Evolutionary conservation across 2,329 filamentous ascomycete species (phyloP), one percentile per base, ranked within the genome.

Genomic region (Curvularia sp.): DNA sequence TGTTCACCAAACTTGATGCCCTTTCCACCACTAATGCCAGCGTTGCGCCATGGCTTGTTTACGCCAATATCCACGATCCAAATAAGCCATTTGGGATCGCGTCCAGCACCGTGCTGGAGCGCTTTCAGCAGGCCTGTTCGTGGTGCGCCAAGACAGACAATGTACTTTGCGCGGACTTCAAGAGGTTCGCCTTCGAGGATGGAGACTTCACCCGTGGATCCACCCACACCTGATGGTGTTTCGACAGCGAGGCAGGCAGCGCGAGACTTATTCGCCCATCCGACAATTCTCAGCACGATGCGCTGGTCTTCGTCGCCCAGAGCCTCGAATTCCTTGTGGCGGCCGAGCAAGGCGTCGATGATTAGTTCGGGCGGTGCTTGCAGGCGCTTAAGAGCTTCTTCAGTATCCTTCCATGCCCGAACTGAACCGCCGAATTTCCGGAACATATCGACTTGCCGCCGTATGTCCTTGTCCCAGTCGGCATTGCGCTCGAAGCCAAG

Each of bases 261-360:
- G 64, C 93, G 91, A 73, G 89, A 91, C 63, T 93, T 89, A 73
- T 97, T 98, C 2, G 92, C 90, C 93, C 93, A 98, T 62, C 93
- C 90, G 70, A 97, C 95, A 71, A 97, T 86, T 72, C 96, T 90
- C 71, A 96, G 93, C 0, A 92, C 91, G 0, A 89, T 90, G 3
- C 89, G 88, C 74, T 96, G 92, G 65, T 96, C 91, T 15, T 90
- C 89, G 2, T 89, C 90, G 35, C 92, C 86, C 28, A 98, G 83
- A 67, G 96, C 92, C 66, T 97, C 93, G 70, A 97, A 97, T 2
- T 91, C 89, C 56, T 93, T 87, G 44, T 95, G 92, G 62, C 95
- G 86, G 3, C 93, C 93, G 4, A 99, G 86, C 12, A 98, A 81
- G 1, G 93, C 93, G 74, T 99, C 95, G 55, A 98, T 86, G 64